phyloP scores from a whole-genome alignment of 2,329 filamentous ascomycete genomes.

The Paraphoma chrysanthemicola region DNA sequence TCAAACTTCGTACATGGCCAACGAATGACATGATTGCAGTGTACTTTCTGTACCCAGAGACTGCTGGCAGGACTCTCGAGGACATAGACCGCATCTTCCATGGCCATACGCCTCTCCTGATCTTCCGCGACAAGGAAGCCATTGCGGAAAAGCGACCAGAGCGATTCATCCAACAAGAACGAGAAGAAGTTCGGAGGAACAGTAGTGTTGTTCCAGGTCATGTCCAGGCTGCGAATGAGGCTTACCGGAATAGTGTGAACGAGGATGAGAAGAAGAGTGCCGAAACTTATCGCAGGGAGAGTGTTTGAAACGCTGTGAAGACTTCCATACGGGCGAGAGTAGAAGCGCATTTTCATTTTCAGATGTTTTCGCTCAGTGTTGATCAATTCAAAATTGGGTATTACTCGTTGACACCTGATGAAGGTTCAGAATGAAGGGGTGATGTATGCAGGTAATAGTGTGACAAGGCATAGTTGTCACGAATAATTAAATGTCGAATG shows the following conservation, averaged over 20 bases:
- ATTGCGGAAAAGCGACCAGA: constrained; percentile 54
- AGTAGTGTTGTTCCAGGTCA: constrained; percentile 28
- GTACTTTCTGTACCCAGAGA: constrained; percentile 40
- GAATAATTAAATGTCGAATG: no score
- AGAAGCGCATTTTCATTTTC: no score
- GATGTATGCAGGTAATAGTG: no score
- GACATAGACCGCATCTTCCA: constrained; percentile 40
- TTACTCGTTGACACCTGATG: no score
- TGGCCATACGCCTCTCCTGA: constrained; percentile 46
- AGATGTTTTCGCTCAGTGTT: no score
- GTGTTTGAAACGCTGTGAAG: background rate
- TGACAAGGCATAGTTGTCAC: no score
- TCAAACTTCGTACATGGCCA: background rate
- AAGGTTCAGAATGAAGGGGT: no score
- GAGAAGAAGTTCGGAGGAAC: constrained; percentile 32
- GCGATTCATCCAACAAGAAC: constrained; percentile 55
- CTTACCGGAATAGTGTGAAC: constrained; percentile 1
- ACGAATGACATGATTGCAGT: constrained; percentile 17
- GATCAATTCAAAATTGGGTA: no score
- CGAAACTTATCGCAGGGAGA: constrained; percentile 3
- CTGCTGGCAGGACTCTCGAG: constrained; percentile 37
- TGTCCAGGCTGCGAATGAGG: constrained; percentile 18
- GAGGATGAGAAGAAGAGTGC: constrained; percentile 2
- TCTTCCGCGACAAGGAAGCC: constrained; percentile 57
- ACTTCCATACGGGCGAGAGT: no score